A percentile compares a stretch with the other conserved stretches of the same genome.
Conservation (phyloP, 768 basidiomycete species). For the Hortiboletus campestris region DNA sequence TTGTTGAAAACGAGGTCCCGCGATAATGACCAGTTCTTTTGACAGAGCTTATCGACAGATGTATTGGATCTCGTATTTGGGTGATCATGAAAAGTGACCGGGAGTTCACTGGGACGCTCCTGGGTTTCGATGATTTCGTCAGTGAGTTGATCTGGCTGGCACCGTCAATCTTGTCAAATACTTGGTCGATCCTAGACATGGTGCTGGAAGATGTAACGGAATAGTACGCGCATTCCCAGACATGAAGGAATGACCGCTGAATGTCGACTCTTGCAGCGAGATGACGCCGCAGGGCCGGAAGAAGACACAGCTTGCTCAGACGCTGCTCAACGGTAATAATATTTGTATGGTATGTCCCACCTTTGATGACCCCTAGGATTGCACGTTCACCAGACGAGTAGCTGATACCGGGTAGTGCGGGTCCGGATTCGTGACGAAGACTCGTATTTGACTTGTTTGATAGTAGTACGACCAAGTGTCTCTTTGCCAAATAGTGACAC, state of each 20-base stretch:
- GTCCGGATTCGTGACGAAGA: slow-evolving; percentile 45
- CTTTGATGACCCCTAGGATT: neutral
- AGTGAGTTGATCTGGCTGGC: slow-evolving; percentile 61
- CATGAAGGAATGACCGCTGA: neutral
- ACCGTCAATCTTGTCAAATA: neutral
- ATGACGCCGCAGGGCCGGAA: slow-evolving; percentile 79
- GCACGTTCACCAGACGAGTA: slow-evolving; percentile 21
- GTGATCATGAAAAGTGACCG: slow-evolving; percentile 98
- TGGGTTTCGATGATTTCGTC: slow-evolving; percentile 99
- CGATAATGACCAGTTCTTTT: neutral
- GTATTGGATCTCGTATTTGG: slow-evolving; percentile 96
- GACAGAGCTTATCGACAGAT: slow-evolving; percentile 92
- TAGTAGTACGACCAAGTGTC: neutral
- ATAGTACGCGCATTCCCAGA: slow-evolving; percentile 57
- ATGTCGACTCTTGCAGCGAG: slow-evolving; percentile 54
- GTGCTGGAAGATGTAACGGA: slow-evolving; percentile 96
- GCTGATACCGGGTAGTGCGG: slow-evolving; percentile 72
- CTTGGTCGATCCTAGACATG: slow-evolving; percentile 57
- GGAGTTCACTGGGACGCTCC: slow-evolving; percentile 91
- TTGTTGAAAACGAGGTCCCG: neutral
- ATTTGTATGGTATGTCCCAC: slow-evolving; percentile 84
- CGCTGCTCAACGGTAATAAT: slow-evolving; percentile 90
- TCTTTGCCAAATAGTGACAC: slow-evolving; percentile 28
- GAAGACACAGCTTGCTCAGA: slow-evolving; percentile 81
- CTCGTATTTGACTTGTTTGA: neutral